Percentiles rank a stretch among this genome's conserved stretches.
Conservation (phyloP, 2,329 filamentous ascomycete species). For the Pseudogymnoascus sp. region DNA sequence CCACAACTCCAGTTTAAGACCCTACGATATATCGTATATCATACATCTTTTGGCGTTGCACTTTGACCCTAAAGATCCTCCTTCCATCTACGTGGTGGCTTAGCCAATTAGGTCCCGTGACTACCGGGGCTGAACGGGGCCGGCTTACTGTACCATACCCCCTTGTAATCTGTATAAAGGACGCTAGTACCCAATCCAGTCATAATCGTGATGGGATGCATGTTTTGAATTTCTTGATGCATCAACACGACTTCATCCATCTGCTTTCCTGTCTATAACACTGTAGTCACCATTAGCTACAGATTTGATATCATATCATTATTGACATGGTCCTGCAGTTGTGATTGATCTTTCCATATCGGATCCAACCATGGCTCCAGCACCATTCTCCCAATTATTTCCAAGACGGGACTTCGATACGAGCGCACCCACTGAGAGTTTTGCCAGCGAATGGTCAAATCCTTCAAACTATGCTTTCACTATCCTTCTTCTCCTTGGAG, state of each 20-base stretch:
- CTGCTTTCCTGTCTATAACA: neutral
- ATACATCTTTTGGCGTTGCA: neutral
- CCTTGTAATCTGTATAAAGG: neutral
- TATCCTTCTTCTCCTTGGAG: conserved; percentile 31
- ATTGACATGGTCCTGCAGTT: neutral
- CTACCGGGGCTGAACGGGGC: neutral
- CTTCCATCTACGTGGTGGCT: neutral
- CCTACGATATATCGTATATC: neutral
- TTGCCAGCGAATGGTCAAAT: conserved; percentile 1
- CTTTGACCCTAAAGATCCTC: neutral
- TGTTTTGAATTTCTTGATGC: neutral
- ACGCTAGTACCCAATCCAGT: neutral
- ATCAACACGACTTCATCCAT: neutral
- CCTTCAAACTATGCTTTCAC: conserved; percentile 23
- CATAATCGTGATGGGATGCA: neutral
- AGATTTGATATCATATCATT: neutral
- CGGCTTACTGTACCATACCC: neutral
- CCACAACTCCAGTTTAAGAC: neutral
- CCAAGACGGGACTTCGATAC: neutral
- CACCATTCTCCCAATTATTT: neutral
- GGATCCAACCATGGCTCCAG: neutral
- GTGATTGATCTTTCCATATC: neutral
- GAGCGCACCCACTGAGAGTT: neutral
- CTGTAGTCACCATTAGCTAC: neutral
- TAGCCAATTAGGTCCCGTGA: neutral